Evolutionary conservation across 441 rosid genomes (phyloP).

Genomic region (Daphne laureola): DNA sequence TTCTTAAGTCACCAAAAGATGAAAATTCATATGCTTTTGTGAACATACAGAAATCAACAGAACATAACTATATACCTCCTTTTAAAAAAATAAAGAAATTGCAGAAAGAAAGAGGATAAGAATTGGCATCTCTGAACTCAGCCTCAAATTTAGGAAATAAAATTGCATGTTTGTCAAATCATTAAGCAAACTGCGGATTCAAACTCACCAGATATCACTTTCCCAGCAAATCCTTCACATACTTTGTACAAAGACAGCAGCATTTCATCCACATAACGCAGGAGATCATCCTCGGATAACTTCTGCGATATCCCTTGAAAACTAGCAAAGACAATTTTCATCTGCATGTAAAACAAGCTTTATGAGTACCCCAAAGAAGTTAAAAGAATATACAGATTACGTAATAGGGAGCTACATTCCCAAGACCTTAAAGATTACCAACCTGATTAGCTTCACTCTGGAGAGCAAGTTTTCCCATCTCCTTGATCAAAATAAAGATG

Average conservation of each 20-base stretch:
- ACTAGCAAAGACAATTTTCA: constrained; percentile 55
- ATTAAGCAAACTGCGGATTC: not conserved
- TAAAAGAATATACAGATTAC: not conserved
- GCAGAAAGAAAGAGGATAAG: too few relatives aligned
- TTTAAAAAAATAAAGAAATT: too few relatives aligned
- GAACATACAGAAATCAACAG: too few relatives aligned
- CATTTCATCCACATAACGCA: constrained; percentile 47
- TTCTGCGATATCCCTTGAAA: constrained; percentile 38
- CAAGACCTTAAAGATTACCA: constrained; percentile 14
- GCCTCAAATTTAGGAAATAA: too few relatives aligned
- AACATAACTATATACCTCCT: too few relatives aligned
- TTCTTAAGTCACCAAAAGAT: too few relatives aligned
- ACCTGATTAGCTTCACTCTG: constrained; percentile 72
- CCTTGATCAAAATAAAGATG: constrained; percentile 52
- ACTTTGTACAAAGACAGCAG: constrained; percentile 81
- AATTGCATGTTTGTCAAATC: too few relatives aligned
- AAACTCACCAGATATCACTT: constrained; percentile 55
- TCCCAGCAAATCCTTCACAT: constrained; percentile 82
- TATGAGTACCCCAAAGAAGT: not conserved
- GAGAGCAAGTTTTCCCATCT: constrained; percentile 78
- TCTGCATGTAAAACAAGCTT: constrained; percentile 37
- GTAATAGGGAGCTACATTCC: constrained; percentile 2
- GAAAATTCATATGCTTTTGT: too few relatives aligned
- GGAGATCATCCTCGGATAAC: constrained; percentile 38
- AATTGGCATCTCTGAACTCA: too few relatives aligned